phyloP scores from a whole-genome alignment of 108 stramenopile genomes.

The Cyclotella cryptica region DNA sequence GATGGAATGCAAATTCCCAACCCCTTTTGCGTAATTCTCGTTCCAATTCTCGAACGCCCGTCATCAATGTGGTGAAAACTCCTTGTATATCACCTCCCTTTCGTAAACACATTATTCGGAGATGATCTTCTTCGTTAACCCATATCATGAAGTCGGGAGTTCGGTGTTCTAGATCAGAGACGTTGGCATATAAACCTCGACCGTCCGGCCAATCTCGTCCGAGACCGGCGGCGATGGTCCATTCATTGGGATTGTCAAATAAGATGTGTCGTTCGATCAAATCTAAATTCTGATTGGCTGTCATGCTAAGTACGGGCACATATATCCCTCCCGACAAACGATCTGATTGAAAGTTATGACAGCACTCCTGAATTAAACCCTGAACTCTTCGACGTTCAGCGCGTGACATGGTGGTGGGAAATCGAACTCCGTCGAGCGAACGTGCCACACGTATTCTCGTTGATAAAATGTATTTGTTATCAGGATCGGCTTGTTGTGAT shows the following conservation, averaged over 20 bases:
- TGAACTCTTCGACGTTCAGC: constrained; percentile 63
- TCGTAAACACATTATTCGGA: constrained; percentile 86
- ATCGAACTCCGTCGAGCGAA: constrained; percentile 79
- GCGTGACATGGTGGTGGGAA: constrained; percentile 80
- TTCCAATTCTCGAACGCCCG: constrained; percentile 68
- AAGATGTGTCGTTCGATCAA: constrained; percentile 81
- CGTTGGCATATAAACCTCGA: constrained; percentile 76
- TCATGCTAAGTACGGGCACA: constrained; percentile 81
- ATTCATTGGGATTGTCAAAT: constrained; percentile 88
- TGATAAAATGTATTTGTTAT: constrained; percentile 85
- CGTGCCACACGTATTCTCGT: constrained; percentile 91
- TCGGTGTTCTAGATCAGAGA: constrained; percentile 38
- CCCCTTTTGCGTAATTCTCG: constrained; percentile 58
- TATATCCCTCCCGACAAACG: constrained; percentile 63
- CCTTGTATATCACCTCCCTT: constrained; percentile 89
- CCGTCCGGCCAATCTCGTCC: constrained; percentile 92
- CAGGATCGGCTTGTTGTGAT: constrained; percentile 71
- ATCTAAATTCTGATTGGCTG: constrained; percentile 77
- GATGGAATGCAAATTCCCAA: constrained; percentile 61
- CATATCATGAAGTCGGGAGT: constrained; percentile 89
- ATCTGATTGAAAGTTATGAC: constrained; percentile 50
- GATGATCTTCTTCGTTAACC: constrained; percentile 93
- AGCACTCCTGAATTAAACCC: constrained; percentile 59
- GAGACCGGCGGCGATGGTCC: constrained; percentile 76
- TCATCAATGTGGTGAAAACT: constrained; percentile 79